Conservation (phyloP, 306 rosid genomes). For the Sicyos edulis region DNA sequence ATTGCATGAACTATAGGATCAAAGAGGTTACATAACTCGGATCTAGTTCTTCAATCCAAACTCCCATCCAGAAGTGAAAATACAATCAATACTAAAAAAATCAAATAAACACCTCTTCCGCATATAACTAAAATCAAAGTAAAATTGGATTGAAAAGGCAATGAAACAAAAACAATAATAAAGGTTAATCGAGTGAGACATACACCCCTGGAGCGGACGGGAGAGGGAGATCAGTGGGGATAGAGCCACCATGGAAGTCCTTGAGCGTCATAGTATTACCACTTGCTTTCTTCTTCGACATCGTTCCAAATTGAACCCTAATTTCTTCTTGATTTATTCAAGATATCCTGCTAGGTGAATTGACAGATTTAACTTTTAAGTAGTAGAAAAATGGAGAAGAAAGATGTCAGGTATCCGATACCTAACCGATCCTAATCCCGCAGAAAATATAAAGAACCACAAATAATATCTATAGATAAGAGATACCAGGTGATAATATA, state of each 20-base stretch:
- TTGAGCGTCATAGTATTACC: constrained; percentile 95
- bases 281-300: constrained; percentile 96
- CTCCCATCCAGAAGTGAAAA: background rate
- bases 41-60: background rate
- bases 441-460: too few species aligned
- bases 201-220: constrained; percentile 98
- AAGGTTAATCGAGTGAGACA: constrained; percentile 36
- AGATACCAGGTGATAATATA: too few species aligned
- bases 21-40: background rate
- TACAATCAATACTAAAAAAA: background rate
- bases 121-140: background rate
- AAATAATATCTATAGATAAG: too few species aligned
- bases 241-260: constrained; percentile 97
- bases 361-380: background rate
- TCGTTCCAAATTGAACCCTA: constrained; percentile 27
- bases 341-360: background rate
- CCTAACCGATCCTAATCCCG: too few species aligned
- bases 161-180: background rate
- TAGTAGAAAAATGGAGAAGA: too few species aligned
- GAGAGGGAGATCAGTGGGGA: constrained; percentile 91
- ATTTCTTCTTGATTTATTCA: background rate
- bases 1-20: background rate
- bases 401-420: too few species aligned
- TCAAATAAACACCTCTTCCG: constrained; percentile 27
- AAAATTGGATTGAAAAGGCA: background rate